A percentile compares a stretch with the other conserved stretches of the same genome.
phyloP scores from a whole-genome alignment of 2,329 filamentous ascomycete species.

The Aspergillus carbonarius region DNA sequence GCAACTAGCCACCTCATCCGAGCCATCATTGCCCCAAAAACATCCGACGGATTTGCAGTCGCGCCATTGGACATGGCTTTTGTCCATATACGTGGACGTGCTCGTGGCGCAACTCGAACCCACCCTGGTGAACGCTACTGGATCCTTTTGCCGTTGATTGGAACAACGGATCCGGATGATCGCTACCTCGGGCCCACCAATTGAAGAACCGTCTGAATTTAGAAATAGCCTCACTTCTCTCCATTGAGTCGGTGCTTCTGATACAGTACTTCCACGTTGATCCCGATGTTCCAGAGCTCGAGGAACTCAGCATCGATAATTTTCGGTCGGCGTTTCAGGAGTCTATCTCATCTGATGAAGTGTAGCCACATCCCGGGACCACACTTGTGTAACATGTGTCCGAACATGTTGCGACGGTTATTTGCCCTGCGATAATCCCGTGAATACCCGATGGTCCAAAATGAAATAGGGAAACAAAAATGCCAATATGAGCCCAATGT shows the following conservation, averaged over 20 bases:
- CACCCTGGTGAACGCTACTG: background rate
- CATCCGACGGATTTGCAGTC: background rate
- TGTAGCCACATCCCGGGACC: too few relatives aligned
- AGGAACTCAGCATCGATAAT: too few relatives aligned
- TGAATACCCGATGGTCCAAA: too few relatives aligned
- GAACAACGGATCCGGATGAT: background rate
- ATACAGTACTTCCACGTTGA: background rate
- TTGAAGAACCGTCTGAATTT: background rate
- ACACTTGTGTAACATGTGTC: too few relatives aligned
- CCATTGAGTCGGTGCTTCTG: background rate
- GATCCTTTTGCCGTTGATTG: background rate
- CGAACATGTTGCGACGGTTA: too few relatives aligned
- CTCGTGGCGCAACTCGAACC: background rate
- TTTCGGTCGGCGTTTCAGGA: too few relatives aligned
- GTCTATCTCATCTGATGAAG: too few relatives aligned
- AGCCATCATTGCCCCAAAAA: slow-evolving; percentile 1
- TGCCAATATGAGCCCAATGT: too few relatives aligned
- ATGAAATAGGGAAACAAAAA: too few relatives aligned
- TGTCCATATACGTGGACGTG: background rate
- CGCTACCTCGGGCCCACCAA: background rate
- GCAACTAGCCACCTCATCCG: slow-evolving; percentile 6
- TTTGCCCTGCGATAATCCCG: too few relatives aligned
- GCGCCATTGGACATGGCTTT: background rate
- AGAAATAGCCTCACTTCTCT: background rate
- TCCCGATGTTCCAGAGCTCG: too few relatives aligned